Base-by-base conservation (phyloP, 495 filamentous ascomycete genomes). In the Aspergillus heteromorphus region DNA sequence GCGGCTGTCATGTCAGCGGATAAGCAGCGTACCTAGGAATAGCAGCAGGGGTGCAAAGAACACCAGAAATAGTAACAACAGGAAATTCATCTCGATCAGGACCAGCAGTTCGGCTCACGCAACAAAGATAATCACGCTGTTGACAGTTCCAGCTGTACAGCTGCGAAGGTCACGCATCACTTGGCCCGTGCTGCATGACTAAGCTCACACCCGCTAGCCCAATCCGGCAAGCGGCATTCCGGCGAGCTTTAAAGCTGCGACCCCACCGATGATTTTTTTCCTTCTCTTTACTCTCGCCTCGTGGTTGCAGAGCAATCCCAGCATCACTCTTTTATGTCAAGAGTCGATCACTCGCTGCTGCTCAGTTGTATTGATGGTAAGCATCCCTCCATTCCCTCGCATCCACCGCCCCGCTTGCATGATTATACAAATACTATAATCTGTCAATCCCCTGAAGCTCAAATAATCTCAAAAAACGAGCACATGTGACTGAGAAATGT, bases 381-480 rank as follows among this genome's bases (percentile, higher is more conserved):
- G 72, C 56, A 47, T 20, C 17, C 25, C 16, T 1, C 42, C 53
- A 14, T 51, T 49, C 30, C 31, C 34, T 29, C 29, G 27, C 29
- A 18, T 17, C 23, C 34, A 14, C 2, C 43, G 48, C 54, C 47
- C 14, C 52, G 23, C 23, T 74, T 72, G 72, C 73, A 87, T 87
- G 86, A 88, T 89, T 88, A 88, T 73, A 82, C 62, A 79, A 71
- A 74, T 79, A 76, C 71, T 63, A 76, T 70, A 81, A 91, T 91
- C 87, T 92, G 87, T 92, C 87, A 92, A 92, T 92, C 87, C 84
- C 76, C 87, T 88, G 87, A 91, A 69, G 68, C 73, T 74, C 70
- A 60, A 59, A 68, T 65, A 70, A 73, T 72, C 66, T 73, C 66
- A 68, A 53, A 62, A 65, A 64, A 65, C 53, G 72, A 73, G 74